phyloP scores from a whole-genome alignment of 371 early-diverging fungal species.

The Mortierella sp. region DNA sequence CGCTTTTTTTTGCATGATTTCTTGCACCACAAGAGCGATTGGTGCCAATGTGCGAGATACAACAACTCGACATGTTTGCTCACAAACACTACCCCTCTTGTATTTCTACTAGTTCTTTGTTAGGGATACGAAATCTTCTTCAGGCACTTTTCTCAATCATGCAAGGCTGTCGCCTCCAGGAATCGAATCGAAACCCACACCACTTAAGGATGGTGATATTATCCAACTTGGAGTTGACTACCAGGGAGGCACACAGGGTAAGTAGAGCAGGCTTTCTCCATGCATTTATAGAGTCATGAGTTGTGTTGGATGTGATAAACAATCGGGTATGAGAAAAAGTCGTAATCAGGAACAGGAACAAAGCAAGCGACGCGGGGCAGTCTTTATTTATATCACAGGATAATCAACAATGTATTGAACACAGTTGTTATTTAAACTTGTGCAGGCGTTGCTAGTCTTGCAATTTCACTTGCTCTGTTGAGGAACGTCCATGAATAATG shows the following conservation, averaged over 20 bases:
- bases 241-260: slow-evolving; percentile 92
- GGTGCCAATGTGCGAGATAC: too few species aligned
- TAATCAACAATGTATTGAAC: neutral
- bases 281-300: neutral
- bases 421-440: neutral
- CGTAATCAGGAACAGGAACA: neutral
- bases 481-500: too few species aligned
- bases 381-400: neutral
- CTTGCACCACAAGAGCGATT: too few species aligned
- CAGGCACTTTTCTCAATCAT: slow-evolving; percentile 97
- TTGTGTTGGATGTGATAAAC: too few species aligned
- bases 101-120: slow-evolving; percentile 77
- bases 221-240: slow-evolving; percentile 97
- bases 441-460: too few species aligned
- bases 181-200: slow-evolving; percentile 85
- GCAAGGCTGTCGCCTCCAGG: slow-evolving; percentile 89
- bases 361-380: neutral
- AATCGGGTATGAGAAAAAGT: neutral
- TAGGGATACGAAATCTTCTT: slow-evolving; percentile 93
- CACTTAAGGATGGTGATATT: slow-evolving; percentile 91
- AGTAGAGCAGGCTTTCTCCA: neutral
- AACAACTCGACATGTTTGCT: neutral
- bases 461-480: too few species aligned
- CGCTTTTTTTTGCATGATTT: too few species aligned
- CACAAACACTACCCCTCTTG: neutral